A percentile compares a stretch with the other conserved stretches of the same genome.
phyloP scores from a whole-genome alignment of 2,329 filamentous ascomycete genomes.

The Gnomoniopsis smithogilvyi region DNA sequence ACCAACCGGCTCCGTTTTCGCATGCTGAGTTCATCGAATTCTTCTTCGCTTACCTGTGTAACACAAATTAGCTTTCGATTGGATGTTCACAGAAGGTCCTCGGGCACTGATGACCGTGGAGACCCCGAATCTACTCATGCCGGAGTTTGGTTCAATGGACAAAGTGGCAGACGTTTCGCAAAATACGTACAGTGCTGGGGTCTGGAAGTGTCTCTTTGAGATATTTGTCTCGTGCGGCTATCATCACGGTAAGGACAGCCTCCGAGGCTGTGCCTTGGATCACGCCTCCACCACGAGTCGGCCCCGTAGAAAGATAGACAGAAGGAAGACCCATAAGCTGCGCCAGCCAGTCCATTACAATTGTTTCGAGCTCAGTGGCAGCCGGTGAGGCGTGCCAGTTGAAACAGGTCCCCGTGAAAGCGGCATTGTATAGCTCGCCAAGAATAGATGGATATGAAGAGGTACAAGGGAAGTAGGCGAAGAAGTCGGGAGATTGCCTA shows the following conservation, averaged over 20 bases:
- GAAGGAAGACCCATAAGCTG: slow-evolving; percentile 69
- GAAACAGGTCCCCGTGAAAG: slow-evolving; percentile 88
- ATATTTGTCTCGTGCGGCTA: slow-evolving; percentile 80
- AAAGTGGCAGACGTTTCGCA: neutral
- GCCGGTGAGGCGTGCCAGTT: slow-evolving; percentile 96
- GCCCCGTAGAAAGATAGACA: slow-evolving; percentile 68
- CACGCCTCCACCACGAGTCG: slow-evolving; percentile 76
- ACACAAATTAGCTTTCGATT: neutral
- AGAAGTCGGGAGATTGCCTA: slow-evolving; percentile 80
- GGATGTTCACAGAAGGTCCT: neutral
- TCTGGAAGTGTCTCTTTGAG: slow-evolving; percentile 55
- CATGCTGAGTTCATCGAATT: slow-evolving; percentile 67
- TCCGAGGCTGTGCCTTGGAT: slow-evolving; percentile 91
- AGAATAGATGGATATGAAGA: slow-evolving; percentile 82
- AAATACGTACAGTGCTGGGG: slow-evolving; percentile 28
- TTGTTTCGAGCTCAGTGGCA: slow-evolving; percentile 90
- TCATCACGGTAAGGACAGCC: slow-evolving; percentile 80
- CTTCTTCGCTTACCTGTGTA: slow-evolving; percentile 35
- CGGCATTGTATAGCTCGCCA: slow-evolving; percentile 86
- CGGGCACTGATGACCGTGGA: neutral
- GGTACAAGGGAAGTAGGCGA: slow-evolving; percentile 89
- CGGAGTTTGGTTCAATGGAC: neutral
- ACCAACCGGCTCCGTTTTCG: slow-evolving; percentile 69
- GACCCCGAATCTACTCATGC: slow-evolving; percentile 22
- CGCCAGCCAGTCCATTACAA: slow-evolving; percentile 92